phyloP scores from a whole-genome alignment of 495 filamentous ascomycete species.

The Pseudomonodictys pantanalensis region DNA sequence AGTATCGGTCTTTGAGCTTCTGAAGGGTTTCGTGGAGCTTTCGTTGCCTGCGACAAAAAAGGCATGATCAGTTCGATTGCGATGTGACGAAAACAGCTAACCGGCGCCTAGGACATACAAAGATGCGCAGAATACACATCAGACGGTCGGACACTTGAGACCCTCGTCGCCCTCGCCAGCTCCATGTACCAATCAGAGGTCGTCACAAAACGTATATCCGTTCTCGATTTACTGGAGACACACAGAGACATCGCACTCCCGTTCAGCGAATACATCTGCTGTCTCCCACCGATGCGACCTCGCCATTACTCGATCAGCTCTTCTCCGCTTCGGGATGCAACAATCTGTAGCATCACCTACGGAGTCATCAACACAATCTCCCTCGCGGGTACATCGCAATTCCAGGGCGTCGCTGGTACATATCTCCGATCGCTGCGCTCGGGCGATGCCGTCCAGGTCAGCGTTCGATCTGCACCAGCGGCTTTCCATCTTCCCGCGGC shows the following conservation, averaged over 20 bases:
- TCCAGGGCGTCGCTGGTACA: conserved; percentile 34
- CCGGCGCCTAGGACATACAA: too few relatives aligned
- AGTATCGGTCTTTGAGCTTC: too few relatives aligned
- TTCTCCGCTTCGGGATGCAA: conserved; percentile 60
- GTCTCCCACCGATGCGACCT: conserved; percentile 70
- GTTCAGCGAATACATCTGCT: conserved; percentile 56
- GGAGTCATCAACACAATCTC: conserved; percentile 55
- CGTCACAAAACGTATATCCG: conserved; percentile 55
- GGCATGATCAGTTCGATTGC: too few relatives aligned
- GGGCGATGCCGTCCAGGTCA: conserved; percentile 61
- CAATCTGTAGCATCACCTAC: conserved; percentile 64
- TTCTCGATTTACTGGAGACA: conserved; percentile 66
- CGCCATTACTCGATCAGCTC: conserved; percentile 81
- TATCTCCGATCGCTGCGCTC: conserved; percentile 45
- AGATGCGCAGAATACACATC: conserved; percentile 44
- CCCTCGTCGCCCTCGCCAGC: conserved; percentile 51
- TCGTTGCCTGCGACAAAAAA: conserved; percentile 68
- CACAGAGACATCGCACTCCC: conserved; percentile 52
- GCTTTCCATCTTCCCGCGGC: conserved; percentile 58
- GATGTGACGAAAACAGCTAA: too few relatives aligned
- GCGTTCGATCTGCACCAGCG: conserved; percentile 54
- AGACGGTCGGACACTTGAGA: conserved; percentile 38
- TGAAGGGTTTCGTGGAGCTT: too few relatives aligned
- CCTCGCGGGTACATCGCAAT: conserved; percentile 45
- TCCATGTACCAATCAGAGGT: conserved; percentile 41